These are phyloP conservation scores for Aspergillus neotritici DNA, from an alignment of 2,329 filamentous ascomycete species.

Conservation along the genomic window DNA sequence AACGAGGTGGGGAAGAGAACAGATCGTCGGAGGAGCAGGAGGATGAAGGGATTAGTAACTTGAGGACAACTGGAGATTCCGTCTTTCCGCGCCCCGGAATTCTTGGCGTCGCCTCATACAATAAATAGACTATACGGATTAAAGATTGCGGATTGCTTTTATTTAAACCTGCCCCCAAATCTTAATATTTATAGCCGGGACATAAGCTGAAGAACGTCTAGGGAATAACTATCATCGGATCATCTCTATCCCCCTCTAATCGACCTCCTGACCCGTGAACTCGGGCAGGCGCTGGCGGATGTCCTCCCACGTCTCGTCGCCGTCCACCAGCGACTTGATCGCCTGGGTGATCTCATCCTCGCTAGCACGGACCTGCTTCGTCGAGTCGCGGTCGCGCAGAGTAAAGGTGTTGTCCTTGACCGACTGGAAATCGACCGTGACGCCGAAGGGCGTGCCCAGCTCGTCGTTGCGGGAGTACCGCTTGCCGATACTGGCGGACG, in stretches of 20 bases:
- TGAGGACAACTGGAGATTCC: slow-evolving; percentile 7
- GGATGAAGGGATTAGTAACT: neutral
- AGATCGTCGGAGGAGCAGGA: neutral
- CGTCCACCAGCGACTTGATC: slow-evolving; percentile 58
- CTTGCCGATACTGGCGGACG: slow-evolving; percentile 87
- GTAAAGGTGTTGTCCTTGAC: slow-evolving; percentile 82
- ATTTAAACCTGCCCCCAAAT: no score
- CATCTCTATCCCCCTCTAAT: slow-evolving; percentile 28
- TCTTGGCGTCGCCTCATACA: slow-evolving; percentile 21
- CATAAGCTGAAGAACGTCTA: neutral
- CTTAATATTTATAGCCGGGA: no score
- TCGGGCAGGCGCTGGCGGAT: slow-evolving; percentile 72
- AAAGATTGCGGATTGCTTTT: neutral
- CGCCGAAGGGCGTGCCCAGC: slow-evolving; percentile 85
- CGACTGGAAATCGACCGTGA: slow-evolving; percentile 95
- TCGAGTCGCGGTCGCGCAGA: slow-evolving; percentile 83
- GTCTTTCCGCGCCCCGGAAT: slow-evolving; percentile 20
- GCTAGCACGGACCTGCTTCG: slow-evolving; percentile 79
- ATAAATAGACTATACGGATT: neutral
- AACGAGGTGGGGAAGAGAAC: neutral
- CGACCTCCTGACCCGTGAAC: slow-evolving; percentile 69
- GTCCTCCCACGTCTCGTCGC: slow-evolving; percentile 62
- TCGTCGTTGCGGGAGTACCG: slow-evolving; percentile 93
- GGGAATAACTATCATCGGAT: neutral
- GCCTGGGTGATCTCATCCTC: slow-evolving; percentile 74